Evolutionary conservation across 1,284 basidiomycete genomes (phyloP), one percentile per base, ranked within the genome.

Genomic region (Amylostereum areolatum): DNA sequence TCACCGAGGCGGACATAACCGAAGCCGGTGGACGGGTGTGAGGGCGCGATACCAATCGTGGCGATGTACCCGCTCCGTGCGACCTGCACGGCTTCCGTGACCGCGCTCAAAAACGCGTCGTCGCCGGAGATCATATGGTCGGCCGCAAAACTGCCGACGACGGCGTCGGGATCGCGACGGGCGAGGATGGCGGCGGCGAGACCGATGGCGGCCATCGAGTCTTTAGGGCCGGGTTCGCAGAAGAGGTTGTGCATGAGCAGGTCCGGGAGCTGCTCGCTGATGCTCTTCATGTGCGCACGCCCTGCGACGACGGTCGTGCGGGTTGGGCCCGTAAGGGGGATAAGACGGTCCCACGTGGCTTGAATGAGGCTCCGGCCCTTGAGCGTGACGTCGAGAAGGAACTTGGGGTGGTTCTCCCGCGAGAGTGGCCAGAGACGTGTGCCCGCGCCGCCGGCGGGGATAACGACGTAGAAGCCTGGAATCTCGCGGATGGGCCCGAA

Each of bases 71-170:
- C 77, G 49, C 81, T 77, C 56, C 75, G 77, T 7, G 88, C 88
- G 33, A 89, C 86, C 55, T 85, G 83, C 30, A 90, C 88, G 0
- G 88, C 88, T 64, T 91, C 88, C 36, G 84, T 81, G 18, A 91
- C 79, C 0, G 89, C 88, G 11, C 81, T 79, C 36, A 89, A 74
- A 71, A 91, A 90, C 24, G 89, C 88, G 46, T 91, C 88, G 60
- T 85, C 83, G 53, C 89, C 88, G 33, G 85, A 87, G 61, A 91
- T 90, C 88, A 90, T 90, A 68, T 91, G 88, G 69, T 91, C 88
- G 1, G 88, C 88, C 12, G 89, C 89, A 65, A 91, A 91, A 7
- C 83, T 87, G 10, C 88, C 89, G 53, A 91, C 86, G 52, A 91
- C 77, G 18, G 89, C 88, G 48, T 85, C 70, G 4, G 86, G 83